Evolutionary conservation across 2,329 filamentous ascomycete species (phyloP), one percentile per base, ranked within the genome.

Genomic region (Ceratocystis destructans): DNA sequence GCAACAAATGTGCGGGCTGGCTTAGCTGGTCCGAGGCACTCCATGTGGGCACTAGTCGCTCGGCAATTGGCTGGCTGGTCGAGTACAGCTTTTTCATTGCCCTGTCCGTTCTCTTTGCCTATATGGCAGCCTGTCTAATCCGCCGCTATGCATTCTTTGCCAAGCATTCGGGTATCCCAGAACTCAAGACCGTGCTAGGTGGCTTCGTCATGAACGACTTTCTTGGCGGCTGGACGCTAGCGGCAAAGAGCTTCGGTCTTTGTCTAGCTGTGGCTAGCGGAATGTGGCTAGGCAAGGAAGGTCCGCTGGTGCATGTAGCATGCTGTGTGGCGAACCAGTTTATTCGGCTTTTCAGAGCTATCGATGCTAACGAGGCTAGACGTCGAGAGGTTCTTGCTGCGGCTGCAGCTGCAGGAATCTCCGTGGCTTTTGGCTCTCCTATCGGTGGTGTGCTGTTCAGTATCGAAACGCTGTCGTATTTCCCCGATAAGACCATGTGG

Each of bases 401-500:
- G 0, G 93, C 94, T 0, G 91, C 94, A 0, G 91, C 92, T 2
- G 89, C 90, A 5, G 92, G 92, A 48, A 96, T 96, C 50, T 96
- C 91, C 1, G 92, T 96, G 33, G 92, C 92, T 57, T 96, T 96
- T 74, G 92, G 92, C 37, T 90, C 92, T 5, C 92, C 92, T 7
- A 96, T 97, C 66, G 94, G 93, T 10, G 93, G 93, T 61, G 93
- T 97, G 25, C 78, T 97, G 22, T 97, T 97, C 79, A 95, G 90
- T 76, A 83, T 97, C n/a, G 93, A 96, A 78, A 85, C 87, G 77
- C 96, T 91, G 0, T 97, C 96, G 75, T 97, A 96, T 75, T 97
- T 97, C 71, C 93, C 94, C 0, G 93, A 97, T 76, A 97, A 97
- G 76, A 97, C 94, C 8, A 97, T 99, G 94, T 99, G 94, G 94